Conservation (phyloP, 2,329 filamentous ascomycete genomes). For the Alternaria viburni region DNA sequence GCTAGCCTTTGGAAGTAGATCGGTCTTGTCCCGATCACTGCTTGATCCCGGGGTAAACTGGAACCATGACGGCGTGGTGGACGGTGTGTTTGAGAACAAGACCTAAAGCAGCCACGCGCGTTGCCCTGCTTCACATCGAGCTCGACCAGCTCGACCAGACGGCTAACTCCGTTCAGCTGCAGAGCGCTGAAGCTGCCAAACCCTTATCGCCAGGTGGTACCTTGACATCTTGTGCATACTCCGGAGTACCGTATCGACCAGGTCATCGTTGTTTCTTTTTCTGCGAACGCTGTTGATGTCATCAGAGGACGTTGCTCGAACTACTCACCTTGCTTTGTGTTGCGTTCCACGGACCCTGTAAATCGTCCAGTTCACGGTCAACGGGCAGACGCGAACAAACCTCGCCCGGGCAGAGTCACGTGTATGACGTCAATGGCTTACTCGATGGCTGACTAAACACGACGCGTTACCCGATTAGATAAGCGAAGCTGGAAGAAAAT, state of each 20-base stretch:
- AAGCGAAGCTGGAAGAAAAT: slow-evolving; percentile 12
- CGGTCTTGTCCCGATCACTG: neutral
- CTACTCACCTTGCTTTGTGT: neutral
- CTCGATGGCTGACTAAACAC: slow-evolving; percentile 6
- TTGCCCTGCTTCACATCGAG: neutral
- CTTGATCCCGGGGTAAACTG: neutral
- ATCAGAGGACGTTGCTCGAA: neutral
- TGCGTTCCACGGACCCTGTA: neutral
- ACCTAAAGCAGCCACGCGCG: neutral
- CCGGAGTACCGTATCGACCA: neutral
- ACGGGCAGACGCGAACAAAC: neutral
- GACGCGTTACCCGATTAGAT: slow-evolving; percentile 4
- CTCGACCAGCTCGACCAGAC: neutral
- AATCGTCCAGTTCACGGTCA: neutral
- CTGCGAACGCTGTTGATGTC: neutral
- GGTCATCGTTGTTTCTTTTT: neutral
- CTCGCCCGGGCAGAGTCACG: neutral
- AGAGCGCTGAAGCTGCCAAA: neutral
- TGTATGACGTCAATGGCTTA: slow-evolving; percentile 9
- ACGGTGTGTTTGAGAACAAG: slow-evolving; percentile 4
- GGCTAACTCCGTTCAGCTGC: neutral
- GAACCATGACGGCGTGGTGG: slow-evolving; percentile 1
- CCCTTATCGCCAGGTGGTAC: neutral
- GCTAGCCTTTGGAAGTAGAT: slow-evolving; percentile 15
- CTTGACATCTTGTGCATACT: neutral